Evolutionary conservation across 306 rosid species (phyloP), one percentile per base, ranked within the genome.

Genomic region (Ammopiptanthus mongolicus): DNA sequence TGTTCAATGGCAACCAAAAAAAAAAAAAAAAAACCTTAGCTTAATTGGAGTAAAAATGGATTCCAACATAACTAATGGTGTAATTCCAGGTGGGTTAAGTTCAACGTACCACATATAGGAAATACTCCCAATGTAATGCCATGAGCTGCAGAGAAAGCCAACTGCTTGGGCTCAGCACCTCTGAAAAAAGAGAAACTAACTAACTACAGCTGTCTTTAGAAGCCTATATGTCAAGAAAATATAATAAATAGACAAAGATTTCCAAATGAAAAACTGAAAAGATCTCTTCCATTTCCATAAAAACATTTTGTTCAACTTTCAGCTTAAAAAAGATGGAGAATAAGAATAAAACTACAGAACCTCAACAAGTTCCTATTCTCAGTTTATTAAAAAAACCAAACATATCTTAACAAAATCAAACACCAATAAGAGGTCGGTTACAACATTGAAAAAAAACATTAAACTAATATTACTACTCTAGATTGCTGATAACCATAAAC

Each of bases 71-170:
- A 64, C 37, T 64, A 15, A 37, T 7, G 4, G 11, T 8, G 55
- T 57, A 72, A 41, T 33, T 65, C 53, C 9, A 53, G n/a, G 29
- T 60, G 14, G 4, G 50, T 11, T 13, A 65, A 77, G 23, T 53
- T 25, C 17, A 55, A 44, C 80, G 47, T 88, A 93, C 98, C 98
- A 60, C 91, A 89, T 66, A 93, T 88, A 10, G 98, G 98, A 83
- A 93, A 93, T 17, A 91, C 6, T 67, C 98, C 98, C 79, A 93
- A n/a, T 59, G 97, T 93, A 81, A 86, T 75, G 69, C 98, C 98
- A 31, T 91, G 84, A 44, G 98, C 92, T n/a, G 93, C 90, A 71
- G 98, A 93, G 79, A 91, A 93, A 14, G 98, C 97, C 87, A 93
- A 69, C 65, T 85, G 91, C 8, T 76, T 85, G 8, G 98, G 98